Percentiles rank a stretch among this genome's conserved stretches.
Conservation (phyloP, 2,329 filamentous ascomycete species). For the Exophiala bonariae region DNA sequence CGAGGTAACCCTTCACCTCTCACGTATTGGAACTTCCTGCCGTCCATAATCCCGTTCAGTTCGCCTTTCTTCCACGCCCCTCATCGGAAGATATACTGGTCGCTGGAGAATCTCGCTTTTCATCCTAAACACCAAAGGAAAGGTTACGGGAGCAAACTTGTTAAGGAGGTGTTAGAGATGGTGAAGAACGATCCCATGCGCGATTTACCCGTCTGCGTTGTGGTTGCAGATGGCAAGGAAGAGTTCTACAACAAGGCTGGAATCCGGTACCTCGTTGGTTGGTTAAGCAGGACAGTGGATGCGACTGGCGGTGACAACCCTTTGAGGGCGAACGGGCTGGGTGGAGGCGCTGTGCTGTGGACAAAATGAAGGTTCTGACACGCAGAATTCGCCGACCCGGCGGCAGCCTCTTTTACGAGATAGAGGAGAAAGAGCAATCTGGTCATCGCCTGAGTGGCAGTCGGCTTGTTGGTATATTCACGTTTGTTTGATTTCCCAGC, state of each 20-base stretch:
- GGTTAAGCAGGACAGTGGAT: constrained; percentile 5
- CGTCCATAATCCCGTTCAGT: constrained; percentile 6
- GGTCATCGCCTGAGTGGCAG: too few relatives aligned
- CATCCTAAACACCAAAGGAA: constrained; percentile 17
- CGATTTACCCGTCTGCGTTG: constrained; percentile 13
- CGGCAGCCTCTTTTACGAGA: too few relatives aligned
- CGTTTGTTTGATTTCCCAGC: too few relatives aligned
- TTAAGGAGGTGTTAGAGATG: constrained; percentile 6
- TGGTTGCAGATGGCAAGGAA: constrained; percentile 14
- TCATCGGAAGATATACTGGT: constrained; percentile 17
- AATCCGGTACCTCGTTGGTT: constrained; percentile 15
- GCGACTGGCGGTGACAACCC: constrained; percentile 13
- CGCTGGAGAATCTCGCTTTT: constrained; percentile 14
- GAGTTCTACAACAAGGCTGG: constrained; percentile 18
- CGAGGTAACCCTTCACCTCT: constrained; percentile 29
- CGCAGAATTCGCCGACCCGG: too few relatives aligned
- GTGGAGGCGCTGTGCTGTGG: constrained; percentile 17
- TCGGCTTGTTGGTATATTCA: too few relatives aligned
- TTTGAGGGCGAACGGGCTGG: constrained; percentile 3
- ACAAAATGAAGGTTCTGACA: constrained; percentile 28
- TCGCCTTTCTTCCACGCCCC: constrained; percentile 9
- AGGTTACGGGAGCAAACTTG: constrained; percentile 14
- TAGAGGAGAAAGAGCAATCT: too few relatives aligned
- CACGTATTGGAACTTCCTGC: constrained; percentile 13
- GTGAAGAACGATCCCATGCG: constrained; percentile 11